Base-by-base conservation (phyloP, 805 yeast genomes). In the Monosporozyma siamensis region DNA sequence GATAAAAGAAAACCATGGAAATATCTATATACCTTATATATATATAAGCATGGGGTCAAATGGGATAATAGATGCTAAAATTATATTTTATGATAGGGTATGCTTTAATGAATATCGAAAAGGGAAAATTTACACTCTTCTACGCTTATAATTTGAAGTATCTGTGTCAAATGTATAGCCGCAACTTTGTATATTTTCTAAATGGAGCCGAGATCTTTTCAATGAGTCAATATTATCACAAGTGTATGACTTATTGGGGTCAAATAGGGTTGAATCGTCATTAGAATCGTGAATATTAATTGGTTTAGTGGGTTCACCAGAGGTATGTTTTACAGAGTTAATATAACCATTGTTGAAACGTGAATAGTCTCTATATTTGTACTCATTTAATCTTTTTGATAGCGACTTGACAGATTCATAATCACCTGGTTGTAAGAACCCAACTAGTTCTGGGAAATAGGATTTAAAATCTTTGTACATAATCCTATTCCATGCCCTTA, bases 401-500 rank as follows among this genome's bases (percentile, higher is more conserved):
- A 40, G 46, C 23, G 23, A 39, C 34, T 52, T 54, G 2, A 51
- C 54, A 30, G 48, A 36, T 30, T 45, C 45, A 27, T 55, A 57
- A 40, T 57, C 61, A 31, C 59, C 59, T 14, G 49, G 44, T 20
- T 45, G 52, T 34, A 57, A 44, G 7, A 32, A 45, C 1, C 58
- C 61, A 6, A 48, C 15, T 11, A 59, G 44, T 25, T 58, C 62
- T 6, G 65, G 65, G 41, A 59, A 61, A 11, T 46, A 39, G 3
- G 32, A 7, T 24, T 50, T 56, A 39, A 61, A 61, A 12, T 52
- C 57, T 39, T 51, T 52, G 26, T 51, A 47, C 45, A 59, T 49
- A 3, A 57, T 50, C 26, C 64, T 52, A 43, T 61, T 61, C 65
- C 65, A 61, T 6, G 58, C 58, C 21, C 38, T 38, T 34, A 41